Base-by-base conservation (phyloP, 1,284 basidiomycete genomes). In the Melampsora abietis-canadensis region DNA sequence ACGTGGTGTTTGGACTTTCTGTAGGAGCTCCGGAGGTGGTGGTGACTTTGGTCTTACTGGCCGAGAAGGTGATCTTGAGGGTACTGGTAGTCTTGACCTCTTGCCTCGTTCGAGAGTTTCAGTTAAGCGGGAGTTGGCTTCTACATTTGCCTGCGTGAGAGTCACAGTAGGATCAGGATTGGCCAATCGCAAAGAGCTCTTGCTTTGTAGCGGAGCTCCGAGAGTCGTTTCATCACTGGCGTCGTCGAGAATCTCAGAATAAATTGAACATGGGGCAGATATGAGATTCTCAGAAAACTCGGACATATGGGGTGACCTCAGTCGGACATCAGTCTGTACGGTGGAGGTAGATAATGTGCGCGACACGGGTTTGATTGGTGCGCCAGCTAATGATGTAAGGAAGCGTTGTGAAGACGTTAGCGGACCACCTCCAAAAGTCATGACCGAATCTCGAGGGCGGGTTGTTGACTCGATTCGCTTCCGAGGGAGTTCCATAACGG, bases 1-100 rank as follows among this genome's bases (percentile, higher is more conserved):
- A 6, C 63, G 64, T 44, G 64, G 37, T 21, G 51, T 46, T 37
- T 67, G 72, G 5, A 46, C 63, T 66, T 66, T 74, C 31, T 66
- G 51, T 6, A 74, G 14, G 10, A 74, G 44, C 31, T 74, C 72
- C 27, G 63, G 37, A 2, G 72, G 72, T 31, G 72, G 72, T 34
- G 72, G 72, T 30, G 72, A 74, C 21, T 40, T 66, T 14, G 72
- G 72, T 47, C 72, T 59, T 40, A 30, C 17, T 6, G 72, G 72
- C 44, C 63, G 72, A 15, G 60, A 57, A 12, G 21, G 47, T 8
- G 57, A 17, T n/a, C 47, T 30, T 24, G 68, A 70, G 10, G 59
- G 60, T 63, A 30, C 24, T 51, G 68, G 40, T 21, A 27, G 31
- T 47, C 19, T 30, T 24, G 60, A 30, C n/a, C 34, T n/a, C 14